phyloP scores from a whole-genome alignment of 1,284 basidiomycete genomes.

The Garcileccinum viscosum region DNA sequence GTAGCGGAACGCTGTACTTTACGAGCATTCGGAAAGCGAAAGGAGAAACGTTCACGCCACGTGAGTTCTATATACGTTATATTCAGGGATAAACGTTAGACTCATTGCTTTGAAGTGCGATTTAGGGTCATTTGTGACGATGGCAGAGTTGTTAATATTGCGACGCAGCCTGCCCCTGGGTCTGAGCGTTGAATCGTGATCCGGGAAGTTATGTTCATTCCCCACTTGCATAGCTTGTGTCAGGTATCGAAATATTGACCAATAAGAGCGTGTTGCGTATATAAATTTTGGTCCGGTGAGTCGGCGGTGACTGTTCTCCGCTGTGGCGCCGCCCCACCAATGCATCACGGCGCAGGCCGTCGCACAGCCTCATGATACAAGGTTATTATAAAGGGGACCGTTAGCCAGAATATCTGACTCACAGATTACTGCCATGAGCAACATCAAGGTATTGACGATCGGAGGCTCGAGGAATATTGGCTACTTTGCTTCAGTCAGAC shows the following conservation, averaged over 20 bases:
- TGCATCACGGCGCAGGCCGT: not conserved
- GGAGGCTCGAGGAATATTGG: constrained; percentile 72
- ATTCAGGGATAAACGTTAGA: not conserved
- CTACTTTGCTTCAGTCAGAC: constrained; percentile 55
- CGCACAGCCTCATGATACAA: constrained; percentile 11
- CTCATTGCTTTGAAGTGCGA: constrained; percentile 53
- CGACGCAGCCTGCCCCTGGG: constrained; percentile 1
- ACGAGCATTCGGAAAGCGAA: constrained; percentile 82
- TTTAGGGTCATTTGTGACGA: constrained; percentile 75
- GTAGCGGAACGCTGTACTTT: constrained; percentile 77
- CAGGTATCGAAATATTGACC: not conserved
- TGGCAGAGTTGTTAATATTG: constrained; percentile 53
- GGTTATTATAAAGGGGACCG: constrained; percentile 17
- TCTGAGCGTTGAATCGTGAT: not conserved
- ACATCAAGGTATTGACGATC: constrained; percentile 49
- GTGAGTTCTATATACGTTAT: constrained; percentile 48
- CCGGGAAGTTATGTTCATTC: not conserved
- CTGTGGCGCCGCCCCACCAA: no score
- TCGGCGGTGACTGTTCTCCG: no score
- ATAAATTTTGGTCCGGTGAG: no score
- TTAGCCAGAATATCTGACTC: not conserved
- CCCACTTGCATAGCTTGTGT: not conserved
- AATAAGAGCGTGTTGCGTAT: no score
- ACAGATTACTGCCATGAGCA: constrained; percentile 27
- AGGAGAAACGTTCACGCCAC: constrained; percentile 69